phyloP scores from a whole-genome alignment of 495 filamentous ascomycete species.

The Neurospora sp. region DNA sequence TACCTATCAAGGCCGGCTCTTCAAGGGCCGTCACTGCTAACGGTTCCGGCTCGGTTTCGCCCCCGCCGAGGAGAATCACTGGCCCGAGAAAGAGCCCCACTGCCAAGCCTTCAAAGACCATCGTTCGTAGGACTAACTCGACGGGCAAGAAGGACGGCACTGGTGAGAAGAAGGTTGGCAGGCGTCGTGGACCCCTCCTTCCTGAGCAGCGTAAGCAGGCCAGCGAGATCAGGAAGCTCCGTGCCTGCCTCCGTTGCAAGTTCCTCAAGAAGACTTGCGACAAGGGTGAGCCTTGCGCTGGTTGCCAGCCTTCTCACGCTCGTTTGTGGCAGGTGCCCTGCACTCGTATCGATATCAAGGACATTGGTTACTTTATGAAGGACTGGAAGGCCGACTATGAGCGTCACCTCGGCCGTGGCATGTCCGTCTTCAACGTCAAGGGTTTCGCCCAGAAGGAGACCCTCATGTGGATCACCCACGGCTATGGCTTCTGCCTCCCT shows the following conservation, averaged over 20 bases:
- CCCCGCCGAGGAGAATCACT: constrained; percentile 52
- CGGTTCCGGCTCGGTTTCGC: constrained; percentile 52
- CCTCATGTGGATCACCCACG: constrained; percentile 74
- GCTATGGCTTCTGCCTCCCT: constrained; percentile 79
- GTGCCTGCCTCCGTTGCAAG: constrained; percentile 90
- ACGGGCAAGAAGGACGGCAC: constrained; percentile 60
- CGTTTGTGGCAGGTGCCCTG: constrained; percentile 92
- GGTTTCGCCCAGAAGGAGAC: constrained; percentile 75
- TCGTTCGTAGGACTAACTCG: constrained; percentile 59
- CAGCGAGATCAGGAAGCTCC: constrained; percentile 83
- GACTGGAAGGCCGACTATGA: constrained; percentile 95
- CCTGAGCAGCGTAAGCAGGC: constrained; percentile 94
- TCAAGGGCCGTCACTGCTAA: constrained; percentile 45
- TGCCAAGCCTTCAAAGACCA: constrained; percentile 68
- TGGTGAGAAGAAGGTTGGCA: constrained; percentile 80
- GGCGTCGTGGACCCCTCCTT: constrained; percentile 73
- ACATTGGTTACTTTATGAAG: constrained; percentile 95
- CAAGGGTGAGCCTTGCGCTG: constrained; percentile 85
- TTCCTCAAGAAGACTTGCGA: constrained; percentile 98
- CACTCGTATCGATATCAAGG: constrained; percentile 93
- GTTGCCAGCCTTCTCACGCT: constrained; percentile 86
- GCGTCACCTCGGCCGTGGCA: constrained; percentile 72
- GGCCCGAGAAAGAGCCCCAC: constrained; percentile 65
- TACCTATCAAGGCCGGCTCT: constrained; percentile 56
- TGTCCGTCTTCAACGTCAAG: constrained; percentile 88